Evolutionary conservation across 768 basidiomycete species (phyloP).

Genomic region (Podaxis mareebaensis): DNA sequence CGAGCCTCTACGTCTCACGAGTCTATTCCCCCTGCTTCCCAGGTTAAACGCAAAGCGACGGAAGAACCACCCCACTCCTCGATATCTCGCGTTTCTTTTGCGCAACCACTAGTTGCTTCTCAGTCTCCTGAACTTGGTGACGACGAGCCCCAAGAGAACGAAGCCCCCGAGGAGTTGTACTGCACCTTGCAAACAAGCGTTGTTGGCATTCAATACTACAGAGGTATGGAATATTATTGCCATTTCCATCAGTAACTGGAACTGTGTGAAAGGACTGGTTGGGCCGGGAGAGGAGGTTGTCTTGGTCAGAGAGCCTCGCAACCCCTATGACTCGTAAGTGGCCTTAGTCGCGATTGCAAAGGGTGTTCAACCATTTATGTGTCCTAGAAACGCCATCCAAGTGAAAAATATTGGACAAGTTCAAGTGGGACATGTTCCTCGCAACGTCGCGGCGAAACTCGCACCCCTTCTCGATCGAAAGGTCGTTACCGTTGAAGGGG

Average conservation of each 20-base stretch:
- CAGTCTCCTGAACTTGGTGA: conserved; percentile 37
- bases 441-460: conserved; percentile 54
- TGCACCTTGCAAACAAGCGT: conserved; percentile 58
- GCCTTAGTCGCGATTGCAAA: neutral
- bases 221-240: conserved; percentile 38
- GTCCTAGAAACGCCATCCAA: conserved; percentile 70
- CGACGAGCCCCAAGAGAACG: conserved; percentile 42
- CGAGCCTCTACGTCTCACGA: neutral
- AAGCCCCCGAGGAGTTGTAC: conserved; percentile 67
- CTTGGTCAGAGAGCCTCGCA: conserved; percentile 65
- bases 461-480: conserved; percentile 70
- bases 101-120: neutral
- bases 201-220: conserved; percentile 86
- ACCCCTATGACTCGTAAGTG: conserved; percentile 63
- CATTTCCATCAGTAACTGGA: conserved; percentile 16
- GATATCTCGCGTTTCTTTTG: conserved; percentile 1
- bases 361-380: neutral
- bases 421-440: conserved; percentile 84
- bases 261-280: conserved; percentile 61
- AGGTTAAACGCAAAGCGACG: conserved; percentile 16
- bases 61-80: neutral
- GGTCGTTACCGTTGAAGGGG: conserved; percentile 71
- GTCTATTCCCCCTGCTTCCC: neutral
- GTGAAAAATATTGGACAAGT: conserved; percentile 72
- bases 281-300: conserved; percentile 77